Conservation (phyloP, 2,329 filamentous ascomycete species). For the Graphium sp. region DNA sequence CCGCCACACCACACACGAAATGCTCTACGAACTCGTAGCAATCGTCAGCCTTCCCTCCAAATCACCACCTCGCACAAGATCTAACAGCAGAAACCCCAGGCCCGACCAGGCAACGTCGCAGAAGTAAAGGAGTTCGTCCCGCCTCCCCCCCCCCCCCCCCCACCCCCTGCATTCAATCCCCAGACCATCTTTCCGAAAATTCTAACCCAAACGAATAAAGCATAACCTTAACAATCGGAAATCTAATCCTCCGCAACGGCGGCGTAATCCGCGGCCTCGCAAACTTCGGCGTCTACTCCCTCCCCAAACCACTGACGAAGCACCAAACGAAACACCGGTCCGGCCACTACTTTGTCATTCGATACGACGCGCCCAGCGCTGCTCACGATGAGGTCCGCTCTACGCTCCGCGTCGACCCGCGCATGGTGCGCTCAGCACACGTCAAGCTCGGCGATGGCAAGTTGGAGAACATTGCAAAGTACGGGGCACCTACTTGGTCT, state of each 20-base stretch:
- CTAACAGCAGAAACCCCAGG: conserved; percentile 31
- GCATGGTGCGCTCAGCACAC: conserved; percentile 74
- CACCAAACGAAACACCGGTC: conserved; percentile 70
- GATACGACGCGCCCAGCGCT: conserved; percentile 64
- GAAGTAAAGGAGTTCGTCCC: conserved; percentile 84
- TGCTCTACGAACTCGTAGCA: conserved; percentile 97
- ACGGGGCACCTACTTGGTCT: conserved; percentile 35
- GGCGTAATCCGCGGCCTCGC: conserved; percentile 84
- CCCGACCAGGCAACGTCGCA: conserved; percentile 73
- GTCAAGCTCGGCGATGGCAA: conserved; percentile 66
- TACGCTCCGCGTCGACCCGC: conserved; percentile 70
- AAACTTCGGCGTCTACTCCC: conserved; percentile 88
- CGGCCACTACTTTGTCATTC: conserved; percentile 96
- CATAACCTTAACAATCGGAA: conserved; percentile 74
- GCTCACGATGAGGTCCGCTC: conserved; percentile 61
- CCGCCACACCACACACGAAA: conserved; percentile 26
- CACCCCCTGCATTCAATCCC: conserved; percentile 3
- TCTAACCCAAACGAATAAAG: conserved; percentile 22
- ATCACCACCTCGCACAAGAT: conserved; percentile 4
- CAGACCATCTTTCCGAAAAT: conserved; percentile 3
- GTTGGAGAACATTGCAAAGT: conserved; percentile 30
- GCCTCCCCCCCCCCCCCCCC: conserved; percentile 5
- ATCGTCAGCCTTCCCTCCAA: conserved; percentile 47
- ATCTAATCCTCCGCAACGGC: conserved; percentile 63
- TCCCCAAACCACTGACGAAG: conserved; percentile 63